phyloP scores from a whole-genome alignment of 2,329 filamentous ascomycete species.

The Myriosclerotinia scirpicola region DNA sequence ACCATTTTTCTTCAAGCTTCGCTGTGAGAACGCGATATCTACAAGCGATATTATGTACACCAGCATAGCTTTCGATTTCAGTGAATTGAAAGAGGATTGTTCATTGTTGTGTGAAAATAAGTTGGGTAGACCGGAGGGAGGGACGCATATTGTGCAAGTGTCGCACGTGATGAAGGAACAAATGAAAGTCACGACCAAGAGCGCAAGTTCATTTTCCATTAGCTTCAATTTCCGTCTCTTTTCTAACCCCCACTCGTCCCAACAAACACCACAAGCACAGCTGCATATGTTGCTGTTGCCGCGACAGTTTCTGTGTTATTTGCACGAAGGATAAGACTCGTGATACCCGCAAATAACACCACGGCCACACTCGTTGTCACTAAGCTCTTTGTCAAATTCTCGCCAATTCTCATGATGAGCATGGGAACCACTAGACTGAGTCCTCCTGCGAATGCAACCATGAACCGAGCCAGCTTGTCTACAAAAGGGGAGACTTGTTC shows the following conservation, averaged over 20 bases:
- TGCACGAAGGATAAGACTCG: neutral
- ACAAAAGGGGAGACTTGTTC: slow-evolving; percentile 6
- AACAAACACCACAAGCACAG: neutral
- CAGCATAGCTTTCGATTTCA: neutral
- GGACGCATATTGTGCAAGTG: neutral
- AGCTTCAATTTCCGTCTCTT: neutral
- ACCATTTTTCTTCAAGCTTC: neutral
- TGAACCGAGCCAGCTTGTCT: neutral
- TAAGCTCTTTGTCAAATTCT: slow-evolving; percentile 7
- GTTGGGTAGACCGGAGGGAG: neutral
- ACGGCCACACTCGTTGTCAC: slow-evolving; percentile 2
- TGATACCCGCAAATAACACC: slow-evolving; percentile 6
- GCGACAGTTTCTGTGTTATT: neutral
- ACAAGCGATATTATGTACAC: neutral
- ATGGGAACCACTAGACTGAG: neutral
- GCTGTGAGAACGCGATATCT: neutral
- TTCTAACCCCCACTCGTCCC: slow-evolving; percentile 2
- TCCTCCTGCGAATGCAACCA: neutral
- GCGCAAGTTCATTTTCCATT: neutral
- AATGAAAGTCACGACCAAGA: neutral
- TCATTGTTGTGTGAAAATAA: neutral
- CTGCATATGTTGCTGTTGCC: neutral
- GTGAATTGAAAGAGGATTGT: neutral
- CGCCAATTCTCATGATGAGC: neutral
- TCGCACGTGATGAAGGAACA: neutral